Base-by-base conservation (phyloP, 257 asterid species). In the Marsdenia floribunda region DNA sequence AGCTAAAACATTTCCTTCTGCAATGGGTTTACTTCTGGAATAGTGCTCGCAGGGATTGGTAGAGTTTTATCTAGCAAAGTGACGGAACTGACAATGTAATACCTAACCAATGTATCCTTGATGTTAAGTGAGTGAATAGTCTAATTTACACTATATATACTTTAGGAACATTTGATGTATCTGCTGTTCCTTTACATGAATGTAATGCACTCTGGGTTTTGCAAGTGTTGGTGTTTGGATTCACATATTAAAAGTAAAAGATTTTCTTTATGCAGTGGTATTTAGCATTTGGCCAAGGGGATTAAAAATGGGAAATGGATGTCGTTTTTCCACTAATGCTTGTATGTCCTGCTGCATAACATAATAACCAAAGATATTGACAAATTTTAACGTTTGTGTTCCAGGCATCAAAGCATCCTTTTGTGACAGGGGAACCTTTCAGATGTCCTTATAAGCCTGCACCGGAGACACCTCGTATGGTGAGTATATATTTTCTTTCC, bases 331-430 rank as follows among this genome's bases (percentile, higher is more conserved):
- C 10, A 44, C 49, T 44, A 44, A 44, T 44, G 12, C 49, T 11
- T 44, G 49, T 44, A 44, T 44, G 49, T 55, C 35, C 14, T 57
- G 18, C 68, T 19, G 49, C 49, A 33, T 18, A 49, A 14, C 49
- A 29, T 8, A 11, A 21, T 40, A 6, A 18, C 18, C 38, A 26
- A 61, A 10, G 26, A 24, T 11, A 60, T 73, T n/a, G 19, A 49
- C 54, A 54, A 72, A 60, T 66, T 47, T 78, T 44, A 63, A 79
- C 11, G 60, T 26, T 80, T 77, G 72, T 68, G 79, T 35, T 75
- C 80, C 83, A 95, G 99, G 99, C 99, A 76, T 85, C 91, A 78
- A 95, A 86, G 88, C 99, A 95, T 81, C 99, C 98, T 79, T 95
- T 95, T 84, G 89, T 92, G 85, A 95, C 99, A 3, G 99, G 99